Evolutionary conservation across 345 rosid genomes (phyloP).

Genomic region (Anastatica hierochuntica): DNA sequence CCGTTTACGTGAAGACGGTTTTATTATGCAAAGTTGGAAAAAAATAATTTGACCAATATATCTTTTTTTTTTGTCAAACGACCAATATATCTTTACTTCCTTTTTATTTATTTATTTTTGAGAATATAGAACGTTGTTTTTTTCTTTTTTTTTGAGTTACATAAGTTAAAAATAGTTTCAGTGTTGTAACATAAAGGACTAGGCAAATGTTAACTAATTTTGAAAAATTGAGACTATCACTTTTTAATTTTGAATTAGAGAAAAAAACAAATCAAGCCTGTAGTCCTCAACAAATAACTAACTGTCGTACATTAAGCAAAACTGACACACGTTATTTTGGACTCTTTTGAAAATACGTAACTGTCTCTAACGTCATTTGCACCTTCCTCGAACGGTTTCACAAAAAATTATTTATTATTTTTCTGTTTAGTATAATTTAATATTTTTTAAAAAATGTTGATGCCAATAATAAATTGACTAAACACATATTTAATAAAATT

Average conservation of each 20-base stretch:
- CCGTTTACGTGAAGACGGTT: constrained; percentile 30
- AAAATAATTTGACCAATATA: no score
- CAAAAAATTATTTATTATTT: neutral
- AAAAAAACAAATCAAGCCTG: constrained; percentile 37
- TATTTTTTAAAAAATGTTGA: neutral
- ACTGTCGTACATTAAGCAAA: constrained; percentile 19
- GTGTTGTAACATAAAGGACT: neutral
- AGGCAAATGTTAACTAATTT: no score
- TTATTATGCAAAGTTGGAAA: constrained; percentile 19
- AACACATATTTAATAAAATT: no score
- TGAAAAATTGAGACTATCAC: no score
- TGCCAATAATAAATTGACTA: neutral
- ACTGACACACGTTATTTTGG: constrained; percentile 26
- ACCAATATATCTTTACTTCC: constrained; percentile 27
- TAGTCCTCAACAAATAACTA: constrained; percentile 30
- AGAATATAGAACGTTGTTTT: neutral
- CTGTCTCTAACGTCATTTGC: constrained; percentile 27
- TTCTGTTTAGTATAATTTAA: neutral
- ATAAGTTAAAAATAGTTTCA: neutral
- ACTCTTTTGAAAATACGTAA: constrained; percentile 4
- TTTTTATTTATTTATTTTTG: neutral
- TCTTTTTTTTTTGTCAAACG: constrained; percentile 51
- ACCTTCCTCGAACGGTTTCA: constrained; percentile 26
- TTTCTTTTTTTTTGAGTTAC: neutral
- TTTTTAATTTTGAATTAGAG: no score